These are phyloP conservation scores for Ceratobasidium sp. DNA, from an alignment of 1,284 basidiomycete genomes.

Conservation along the genomic window DNA sequence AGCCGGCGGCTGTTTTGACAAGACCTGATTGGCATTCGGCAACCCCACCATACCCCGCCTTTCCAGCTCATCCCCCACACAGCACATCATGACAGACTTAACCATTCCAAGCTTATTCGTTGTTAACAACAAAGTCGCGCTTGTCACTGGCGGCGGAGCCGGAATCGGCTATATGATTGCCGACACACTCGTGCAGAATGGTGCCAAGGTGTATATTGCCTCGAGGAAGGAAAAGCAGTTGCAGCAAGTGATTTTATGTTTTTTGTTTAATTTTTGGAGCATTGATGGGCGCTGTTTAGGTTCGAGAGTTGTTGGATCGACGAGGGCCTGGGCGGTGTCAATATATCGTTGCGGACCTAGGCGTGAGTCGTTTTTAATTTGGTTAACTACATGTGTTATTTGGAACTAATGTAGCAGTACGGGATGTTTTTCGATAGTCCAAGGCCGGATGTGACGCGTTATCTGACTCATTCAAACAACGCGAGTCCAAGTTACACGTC, in stretches of 20 bases:
- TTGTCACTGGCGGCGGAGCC: constrained; percentile 84
- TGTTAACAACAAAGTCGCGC: constrained; percentile 77
- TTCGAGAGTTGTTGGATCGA: constrained; percentile 66
- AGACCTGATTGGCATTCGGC: too few relatives aligned
- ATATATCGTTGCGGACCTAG: constrained; percentile 81
- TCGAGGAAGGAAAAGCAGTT: constrained; percentile 84
- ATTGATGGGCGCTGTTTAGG: constrained; percentile 51
- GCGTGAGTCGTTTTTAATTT: constrained; percentile 62
- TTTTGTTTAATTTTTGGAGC: background rate
- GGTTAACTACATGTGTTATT: too few relatives aligned
- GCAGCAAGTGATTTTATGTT: constrained; percentile 68
- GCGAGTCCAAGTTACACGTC: constrained; percentile 79
- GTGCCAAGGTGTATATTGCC: constrained; percentile 88
- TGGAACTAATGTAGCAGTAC: too few relatives aligned
- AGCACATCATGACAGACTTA: constrained; percentile 62
- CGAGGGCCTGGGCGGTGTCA: constrained; percentile 71
- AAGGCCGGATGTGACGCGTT: constrained; percentile 87
- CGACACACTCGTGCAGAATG: constrained; percentile 82
- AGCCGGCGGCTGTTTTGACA: too few relatives aligned
- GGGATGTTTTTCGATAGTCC: constrained; percentile 60
- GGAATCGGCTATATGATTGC: constrained; percentile 89
- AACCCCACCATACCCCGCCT: too few relatives aligned
- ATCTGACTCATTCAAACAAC: constrained; percentile 75
- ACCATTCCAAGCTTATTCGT: constrained; percentile 73
- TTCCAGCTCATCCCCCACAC: too few relatives aligned